Evolutionary conservation across 2,329 filamentous ascomycete species (phyloP), one percentile per base, ranked within the genome.

Genomic region (Fusarium sarcochroum): DNA sequence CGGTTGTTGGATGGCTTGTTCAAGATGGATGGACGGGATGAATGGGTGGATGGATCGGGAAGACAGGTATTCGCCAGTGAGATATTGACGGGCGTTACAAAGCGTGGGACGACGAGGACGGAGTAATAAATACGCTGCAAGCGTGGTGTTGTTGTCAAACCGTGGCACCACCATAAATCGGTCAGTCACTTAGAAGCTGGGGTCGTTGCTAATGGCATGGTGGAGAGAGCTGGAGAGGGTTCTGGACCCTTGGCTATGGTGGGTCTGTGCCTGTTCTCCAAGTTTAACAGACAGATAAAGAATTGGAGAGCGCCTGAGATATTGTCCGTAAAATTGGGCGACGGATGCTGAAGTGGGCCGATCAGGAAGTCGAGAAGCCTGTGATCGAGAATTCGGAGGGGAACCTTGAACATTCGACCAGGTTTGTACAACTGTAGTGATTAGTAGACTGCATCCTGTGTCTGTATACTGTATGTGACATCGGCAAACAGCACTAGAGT

Each of bases 81-180:
- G 34, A 49, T 40, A 41, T 58, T 58, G 57, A 45, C 40, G 63
- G 55, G 59, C 50, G 67, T 65, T 49, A 52, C 63, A 60, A 25
- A 38, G 58, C 59, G 44, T 58, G 63, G 63, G 54, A 65, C 41
- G 52, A 47, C 27, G 30, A 52, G 49, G 32, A 52, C 44, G 45
- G 52, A 44, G 63, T 34, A 21, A 27, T 38, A 40, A 54, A 42
- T 44, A 54, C 45, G 58, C 61, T 71, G 68, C 64, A 66, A 54
- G 58, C 44, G 71, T 70, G 70, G 66, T 73, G 70, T 70, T 68
- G 63, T 70, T 57, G 58, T 54, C 35, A 47, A 54, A 55, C 17
- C 44, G 55, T 73, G 71, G 71, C 60, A 68, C 68, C 69, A 73
- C 71, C 45, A 46, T 38, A 46, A 58, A 49, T 34, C 21, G 35